Evolutionary conservation across 331 rosid species (phyloP).

Genomic region (Cydonia oblonga): DNA sequence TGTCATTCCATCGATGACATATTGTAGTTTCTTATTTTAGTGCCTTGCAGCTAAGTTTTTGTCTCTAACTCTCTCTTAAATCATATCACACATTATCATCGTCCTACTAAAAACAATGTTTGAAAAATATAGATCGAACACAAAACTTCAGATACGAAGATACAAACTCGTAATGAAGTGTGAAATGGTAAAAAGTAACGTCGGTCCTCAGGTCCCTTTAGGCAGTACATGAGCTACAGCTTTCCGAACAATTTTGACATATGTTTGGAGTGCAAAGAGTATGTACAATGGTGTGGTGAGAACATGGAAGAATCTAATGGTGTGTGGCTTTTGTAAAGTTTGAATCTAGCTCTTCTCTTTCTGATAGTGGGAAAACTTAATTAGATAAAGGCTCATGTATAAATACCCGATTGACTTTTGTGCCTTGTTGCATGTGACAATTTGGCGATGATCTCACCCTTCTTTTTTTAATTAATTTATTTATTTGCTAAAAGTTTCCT

Average conservation of each 20-base stretch:
- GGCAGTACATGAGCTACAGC: too few relatives aligned
- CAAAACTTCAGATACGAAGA: background rate
- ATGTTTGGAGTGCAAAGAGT: background rate
- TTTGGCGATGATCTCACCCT: background rate
- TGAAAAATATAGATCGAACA: too few relatives aligned
- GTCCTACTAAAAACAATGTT: background rate
- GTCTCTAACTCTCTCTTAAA: too few relatives aligned
- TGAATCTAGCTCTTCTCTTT: background rate
- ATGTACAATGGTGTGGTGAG: background rate
- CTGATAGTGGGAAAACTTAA: background rate
- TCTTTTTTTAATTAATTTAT: background rate
- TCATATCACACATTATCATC: too few relatives aligned
- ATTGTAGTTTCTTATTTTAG: too few relatives aligned
- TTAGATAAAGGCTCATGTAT: background rate
- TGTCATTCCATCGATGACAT: background rate
- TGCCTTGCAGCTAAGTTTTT: too few relatives aligned
- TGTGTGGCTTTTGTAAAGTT: background rate
- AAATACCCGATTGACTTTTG: background rate
- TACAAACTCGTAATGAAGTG: background rate
- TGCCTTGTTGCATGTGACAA: conserved; percentile 1
- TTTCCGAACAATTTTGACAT: background rate
- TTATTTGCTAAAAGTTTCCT: too few relatives aligned
- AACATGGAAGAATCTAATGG: background rate
- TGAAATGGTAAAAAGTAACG: too few relatives aligned
- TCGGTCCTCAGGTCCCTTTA: too few relatives aligned